Conservation (phyloP, 2,329 filamentous ascomycete genomes). For the Talaromyces albobiverticillius region DNA sequence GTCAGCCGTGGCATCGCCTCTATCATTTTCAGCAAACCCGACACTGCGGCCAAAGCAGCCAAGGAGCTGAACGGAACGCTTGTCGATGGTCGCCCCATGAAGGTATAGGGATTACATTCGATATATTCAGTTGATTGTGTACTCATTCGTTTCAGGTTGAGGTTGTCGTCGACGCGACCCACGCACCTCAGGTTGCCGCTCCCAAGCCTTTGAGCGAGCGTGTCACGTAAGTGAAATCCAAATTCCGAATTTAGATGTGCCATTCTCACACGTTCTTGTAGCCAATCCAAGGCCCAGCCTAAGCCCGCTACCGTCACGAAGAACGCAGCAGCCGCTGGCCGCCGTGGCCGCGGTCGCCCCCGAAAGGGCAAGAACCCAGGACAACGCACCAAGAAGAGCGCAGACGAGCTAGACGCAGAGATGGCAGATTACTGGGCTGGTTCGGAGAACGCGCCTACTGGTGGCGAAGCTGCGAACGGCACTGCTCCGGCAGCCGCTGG, state of each 20-base stretch:
- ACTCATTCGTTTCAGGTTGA: slow-evolving; percentile 63
- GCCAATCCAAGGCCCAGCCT: slow-evolving; percentile 68
- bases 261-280: slow-evolving; percentile 27
- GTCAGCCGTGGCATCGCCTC: slow-evolving; percentile 89
- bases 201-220: slow-evolving; percentile 81
- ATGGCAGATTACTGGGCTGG: slow-evolving; percentile 89
- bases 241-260: no score
- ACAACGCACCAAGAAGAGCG: slow-evolving; percentile 82
- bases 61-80: slow-evolving; percentile 81
- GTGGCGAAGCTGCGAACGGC: slow-evolving; percentile 46
- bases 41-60: slow-evolving; percentile 81
- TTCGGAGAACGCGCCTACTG: slow-evolving; percentile 39
- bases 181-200: slow-evolving; percentile 63
- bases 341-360: slow-evolving; percentile 47
- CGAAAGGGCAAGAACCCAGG: slow-evolving; percentile 59
- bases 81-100: slow-evolving; percentile 87
- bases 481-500: slow-evolving; percentile 47
- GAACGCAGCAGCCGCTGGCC: slow-evolving; percentile 52
- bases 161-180: slow-evolving; percentile 76
- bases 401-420: slow-evolving; percentile 92
- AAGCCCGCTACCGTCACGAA: slow-evolving; percentile 79
- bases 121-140: slow-evolving; percentile 14
- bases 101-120: slow-evolving; percentile 55
- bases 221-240: slow-evolving; percentile 65
- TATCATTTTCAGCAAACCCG: slow-evolving; percentile 77